These are phyloP conservation scores for Alternaria arborescens DNA, from an alignment of 2,329 filamentous ascomycete species.

Conservation along the genomic window DNA sequence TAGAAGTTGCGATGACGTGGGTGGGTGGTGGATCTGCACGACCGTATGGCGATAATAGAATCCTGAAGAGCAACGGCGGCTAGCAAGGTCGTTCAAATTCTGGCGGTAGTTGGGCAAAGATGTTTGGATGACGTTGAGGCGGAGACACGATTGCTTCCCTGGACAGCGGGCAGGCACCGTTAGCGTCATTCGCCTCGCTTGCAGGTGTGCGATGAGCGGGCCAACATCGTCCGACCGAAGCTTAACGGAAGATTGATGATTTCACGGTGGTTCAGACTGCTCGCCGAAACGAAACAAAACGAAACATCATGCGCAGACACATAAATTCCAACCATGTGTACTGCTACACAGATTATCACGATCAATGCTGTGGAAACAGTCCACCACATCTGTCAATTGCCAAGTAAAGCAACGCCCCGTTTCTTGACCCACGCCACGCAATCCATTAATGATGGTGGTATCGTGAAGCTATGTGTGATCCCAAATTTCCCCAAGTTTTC, in stretches of 20 bases:
- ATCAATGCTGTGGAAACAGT: neutral
- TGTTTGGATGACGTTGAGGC: conserved; percentile 48
- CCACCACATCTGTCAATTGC: neutral
- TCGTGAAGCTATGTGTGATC: neutral
- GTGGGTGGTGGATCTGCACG: conserved; percentile 2
- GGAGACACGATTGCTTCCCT: conserved; percentile 34
- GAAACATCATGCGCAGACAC: neutral
- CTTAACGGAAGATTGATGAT: neutral
- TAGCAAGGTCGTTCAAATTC: conserved; percentile 19
- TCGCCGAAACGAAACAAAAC: neutral
- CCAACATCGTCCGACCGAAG: conserved; percentile 10
- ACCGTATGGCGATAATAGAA: conserved; percentile 10
- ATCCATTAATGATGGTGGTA: neutral
- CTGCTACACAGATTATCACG: neutral
- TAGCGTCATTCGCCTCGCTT: conserved; percentile 28
- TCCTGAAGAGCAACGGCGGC: conserved; percentile 9
- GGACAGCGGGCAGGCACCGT: conserved; percentile 25
- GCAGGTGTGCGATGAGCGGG: conserved; percentile 9
- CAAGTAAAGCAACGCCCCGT: neutral
- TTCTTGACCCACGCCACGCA: neutral
- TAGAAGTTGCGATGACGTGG: conserved; percentile 35
- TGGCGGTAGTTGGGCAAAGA: conserved; percentile 32
- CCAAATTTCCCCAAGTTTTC: neutral
- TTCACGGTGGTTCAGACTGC: neutral
- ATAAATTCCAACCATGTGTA: neutral